Evolutionary conservation across 768 basidiomycete genomes (phyloP).

Genomic region (Chiua virens): DNA sequence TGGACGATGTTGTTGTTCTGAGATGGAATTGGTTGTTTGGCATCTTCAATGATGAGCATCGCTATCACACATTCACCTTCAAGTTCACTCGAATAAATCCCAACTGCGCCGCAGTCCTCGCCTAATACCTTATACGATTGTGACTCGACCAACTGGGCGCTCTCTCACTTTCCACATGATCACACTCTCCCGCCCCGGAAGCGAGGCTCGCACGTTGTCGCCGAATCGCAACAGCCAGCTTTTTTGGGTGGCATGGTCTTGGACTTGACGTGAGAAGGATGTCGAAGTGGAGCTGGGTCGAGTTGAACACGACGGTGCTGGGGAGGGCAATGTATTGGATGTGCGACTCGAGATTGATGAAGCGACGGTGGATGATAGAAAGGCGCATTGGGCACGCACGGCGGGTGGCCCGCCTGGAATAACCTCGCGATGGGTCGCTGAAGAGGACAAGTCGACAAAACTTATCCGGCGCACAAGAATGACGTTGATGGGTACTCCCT

Average conservation of each 20-base stretch:
- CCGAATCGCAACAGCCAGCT: constrained; percentile 26
- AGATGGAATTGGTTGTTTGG: too few species aligned
- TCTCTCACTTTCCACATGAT: too few species aligned
- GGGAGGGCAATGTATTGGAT: neutral
- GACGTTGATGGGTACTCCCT: neutral
- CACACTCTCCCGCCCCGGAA: too few species aligned
- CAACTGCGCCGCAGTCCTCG: neutral
- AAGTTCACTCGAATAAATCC: too few species aligned
- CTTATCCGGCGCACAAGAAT: neutral
- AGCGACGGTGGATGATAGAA: constrained; percentile 24
- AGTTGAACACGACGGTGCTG: neutral
- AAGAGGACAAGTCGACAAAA: neutral
- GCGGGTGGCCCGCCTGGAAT: constrained; percentile 18
- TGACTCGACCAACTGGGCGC: too few species aligned
- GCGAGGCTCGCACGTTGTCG: too few species aligned
- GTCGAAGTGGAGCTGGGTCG: neutral
- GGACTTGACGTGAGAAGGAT: constrained; percentile 6
- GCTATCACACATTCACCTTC: too few species aligned
- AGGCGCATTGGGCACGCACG: constrained; percentile 16
- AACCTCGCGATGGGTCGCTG: constrained; percentile 1
- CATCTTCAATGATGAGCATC: too few species aligned
- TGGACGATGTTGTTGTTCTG: neutral
- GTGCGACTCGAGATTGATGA: constrained; percentile 20
- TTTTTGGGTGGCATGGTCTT: constrained; percentile 30
- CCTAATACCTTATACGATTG: too few species aligned